These are phyloP conservation scores for Cutaneotrichosporon cutaneum DNA, from an alignment of 1,284 basidiomycete species.

Conservation along the genomic window DNA sequence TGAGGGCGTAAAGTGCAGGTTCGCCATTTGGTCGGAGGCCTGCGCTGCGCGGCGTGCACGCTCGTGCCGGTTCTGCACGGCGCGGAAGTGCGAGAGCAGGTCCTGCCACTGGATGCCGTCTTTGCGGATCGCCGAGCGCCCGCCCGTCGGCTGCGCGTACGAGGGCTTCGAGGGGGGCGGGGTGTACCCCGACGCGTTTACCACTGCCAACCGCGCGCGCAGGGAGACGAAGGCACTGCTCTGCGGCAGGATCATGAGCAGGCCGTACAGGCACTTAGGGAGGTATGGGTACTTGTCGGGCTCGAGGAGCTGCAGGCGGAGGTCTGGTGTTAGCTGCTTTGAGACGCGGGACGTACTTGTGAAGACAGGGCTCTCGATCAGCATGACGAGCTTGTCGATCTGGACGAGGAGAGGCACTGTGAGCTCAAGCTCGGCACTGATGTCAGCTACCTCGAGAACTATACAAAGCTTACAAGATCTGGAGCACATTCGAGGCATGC, in stretches of 20 bases:
- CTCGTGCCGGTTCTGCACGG: slow-evolving; percentile 79
- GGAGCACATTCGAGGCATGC: slow-evolving; percentile 94
- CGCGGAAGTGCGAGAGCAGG: slow-evolving; percentile 75
- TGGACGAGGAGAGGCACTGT: slow-evolving; percentile 93
- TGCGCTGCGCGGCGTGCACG: slow-evolving; percentile 66
- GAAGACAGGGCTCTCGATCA: slow-evolving; percentile 97
- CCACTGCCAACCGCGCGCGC: slow-evolving; percentile 87
- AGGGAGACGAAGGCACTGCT: slow-evolving; percentile 94
- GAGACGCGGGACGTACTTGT: slow-evolving; percentile 65
- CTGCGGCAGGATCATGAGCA: slow-evolving; percentile 96
- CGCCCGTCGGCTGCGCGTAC: slow-evolving; percentile 44
- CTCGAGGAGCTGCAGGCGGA: slow-evolving; percentile 94
- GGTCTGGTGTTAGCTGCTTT: slow-evolving; percentile 59
- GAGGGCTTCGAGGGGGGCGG: slow-evolving; percentile 53
- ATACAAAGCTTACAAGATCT: slow-evolving; percentile 73
- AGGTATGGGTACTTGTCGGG: slow-evolving; percentile 94
- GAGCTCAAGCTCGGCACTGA: slow-evolving; percentile 90
- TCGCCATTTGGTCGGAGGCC: slow-evolving; percentile 27
- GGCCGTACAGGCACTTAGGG: slow-evolving; percentile 95
- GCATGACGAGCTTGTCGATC: slow-evolving; percentile 95
- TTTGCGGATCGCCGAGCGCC: slow-evolving; percentile 70
- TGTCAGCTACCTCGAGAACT: slow-evolving; percentile 1
- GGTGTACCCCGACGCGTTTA: slow-evolving; percentile 90
- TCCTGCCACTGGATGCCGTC: slow-evolving; percentile 95
- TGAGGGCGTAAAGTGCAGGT: slow-evolving; percentile 42